Percentiles rank a stretch among this genome's conserved stretches.
Conservation (phyloP, 2,329 filamentous ascomycete genomes). For the Diplodia scrobiculata region DNA sequence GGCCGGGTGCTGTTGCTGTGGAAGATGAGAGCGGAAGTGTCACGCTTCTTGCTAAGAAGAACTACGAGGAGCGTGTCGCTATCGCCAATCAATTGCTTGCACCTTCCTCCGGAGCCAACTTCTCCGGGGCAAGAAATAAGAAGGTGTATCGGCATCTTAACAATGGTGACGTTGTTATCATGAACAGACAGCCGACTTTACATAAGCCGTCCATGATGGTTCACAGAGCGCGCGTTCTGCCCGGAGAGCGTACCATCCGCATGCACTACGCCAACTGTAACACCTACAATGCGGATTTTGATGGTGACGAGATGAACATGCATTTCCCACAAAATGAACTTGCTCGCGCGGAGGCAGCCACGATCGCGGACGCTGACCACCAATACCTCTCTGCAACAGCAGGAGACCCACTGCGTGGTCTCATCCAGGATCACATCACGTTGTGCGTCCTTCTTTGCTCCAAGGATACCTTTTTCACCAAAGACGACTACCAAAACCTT, state of each 20-base stretch:
- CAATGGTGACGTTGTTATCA: conserved; percentile 94
- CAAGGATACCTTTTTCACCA: conserved; percentile 85
- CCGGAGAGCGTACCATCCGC: conserved; percentile 93
- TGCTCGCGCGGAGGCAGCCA: conserved; percentile 86
- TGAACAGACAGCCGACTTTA: conserved; percentile 97
- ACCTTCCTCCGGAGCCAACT: conserved; percentile 67
- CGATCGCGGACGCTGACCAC: conserved; percentile 93
- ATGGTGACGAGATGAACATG: conserved; percentile 99
- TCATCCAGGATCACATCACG: conserved; percentile 98
- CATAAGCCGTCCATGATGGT: conserved; percentile 99
- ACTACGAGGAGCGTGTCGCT: conserved; percentile 80
- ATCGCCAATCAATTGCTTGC: conserved; percentile 91
- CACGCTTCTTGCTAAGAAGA: conserved; percentile 83
- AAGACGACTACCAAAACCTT: conserved; percentile 89
- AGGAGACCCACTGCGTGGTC: conserved; percentile 87
- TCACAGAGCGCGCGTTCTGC: conserved; percentile 86
- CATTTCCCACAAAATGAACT: conserved; percentile 98
- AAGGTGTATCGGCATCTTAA: conserved; percentile 96
- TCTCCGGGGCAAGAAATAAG: conserved; percentile 80
- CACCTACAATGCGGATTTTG: conserved; percentile 98
- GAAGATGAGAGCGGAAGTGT: conserved; percentile 95
- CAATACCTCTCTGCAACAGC: conserved; percentile 94
- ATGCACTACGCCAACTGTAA: conserved; percentile 99
- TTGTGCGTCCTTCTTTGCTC: conserved; percentile 90
- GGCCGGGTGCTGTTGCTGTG: conserved; percentile 91